Base-by-base conservation (phyloP, 2,329 filamentous ascomycete genomes). In the Aspergillus sp. region DNA sequence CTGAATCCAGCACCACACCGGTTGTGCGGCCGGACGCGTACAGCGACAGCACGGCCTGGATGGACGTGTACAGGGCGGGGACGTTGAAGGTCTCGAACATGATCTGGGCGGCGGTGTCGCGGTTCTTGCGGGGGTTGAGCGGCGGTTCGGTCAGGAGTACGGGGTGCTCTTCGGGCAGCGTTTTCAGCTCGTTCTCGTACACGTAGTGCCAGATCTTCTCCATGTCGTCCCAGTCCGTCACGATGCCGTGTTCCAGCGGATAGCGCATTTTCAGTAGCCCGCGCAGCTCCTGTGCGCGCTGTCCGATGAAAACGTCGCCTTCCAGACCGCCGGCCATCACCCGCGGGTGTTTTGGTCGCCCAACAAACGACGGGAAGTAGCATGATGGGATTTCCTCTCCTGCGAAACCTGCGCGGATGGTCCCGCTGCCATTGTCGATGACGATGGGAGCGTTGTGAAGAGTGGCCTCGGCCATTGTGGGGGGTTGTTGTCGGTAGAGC, bases 211-310 rank as follows among this genome's bases (percentile, higher is more conserved):
- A 99, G 75, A 99, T 99, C 77, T 90, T 86, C 79, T 99, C 94
- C 94, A 99, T 99, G 69, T 99, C 94, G 70, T 97, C 94, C 94
- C 94, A 99, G 74, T 99, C 91, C 62, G 94, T 99, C 58, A 99
- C 94, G 65, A 99, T 95, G 63, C 94, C 94, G 72, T 99, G 94
- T 76, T 97, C 94, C 50, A 99, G 78, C 42, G 94, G 94, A 71
- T 97, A 97, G 60, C 86, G 83, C 65, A 99, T 96, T 82, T 97
- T 99, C 63, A 99, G 81, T 56, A 99, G 78, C 3, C 94, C 94
- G 66, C 93, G 85, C 66, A 96, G 81, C 68, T 97, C 92, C 63
- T 91, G 89, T 54, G 93, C 92, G 72, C 90, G 87, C 65, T 92
- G 87, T 47, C 94, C 94, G 70, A 99, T 96, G 73, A 99, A 99